Conservation (phyloP, 1,284 basidiomycete species). For the Apiotrichum domesticum region DNA sequence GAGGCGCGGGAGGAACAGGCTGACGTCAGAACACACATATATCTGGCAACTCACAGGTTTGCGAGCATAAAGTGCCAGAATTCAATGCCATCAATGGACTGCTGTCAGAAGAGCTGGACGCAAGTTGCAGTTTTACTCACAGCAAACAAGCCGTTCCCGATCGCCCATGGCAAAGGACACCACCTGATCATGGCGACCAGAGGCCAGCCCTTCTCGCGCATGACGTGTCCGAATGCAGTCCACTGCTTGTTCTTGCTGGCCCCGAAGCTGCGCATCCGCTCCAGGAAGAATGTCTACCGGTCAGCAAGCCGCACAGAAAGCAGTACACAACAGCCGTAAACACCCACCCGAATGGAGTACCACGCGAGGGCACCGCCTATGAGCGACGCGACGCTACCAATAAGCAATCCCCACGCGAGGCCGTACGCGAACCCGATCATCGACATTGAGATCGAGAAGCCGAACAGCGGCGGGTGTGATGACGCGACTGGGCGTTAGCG, state of each 20-base stretch:
- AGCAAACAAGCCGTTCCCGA: slow-evolving; percentile 46
- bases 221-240: slow-evolving; percentile 46
- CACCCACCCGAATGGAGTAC: slow-evolving; percentile 38
- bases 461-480: slow-evolving; percentile 46
- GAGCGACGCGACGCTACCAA: slow-evolving; percentile 34
- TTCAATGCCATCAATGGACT: slow-evolving; percentile 44
- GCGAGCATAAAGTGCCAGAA: slow-evolving; percentile 45
- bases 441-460: slow-evolving; percentile 41
- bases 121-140: too few relatives aligned
- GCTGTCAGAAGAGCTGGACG: neutral
- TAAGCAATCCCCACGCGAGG: slow-evolving; percentile 38
- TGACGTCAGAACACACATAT: slow-evolving; percentile 11
- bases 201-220: slow-evolving; percentile 41
- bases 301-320: too few relatives aligned
- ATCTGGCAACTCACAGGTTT: slow-evolving; percentile 27
- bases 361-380: slow-evolving; percentile 38
- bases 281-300: slow-evolving; percentile 41
- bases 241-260: slow-evolving; percentile 39
- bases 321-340: too few relatives aligned
- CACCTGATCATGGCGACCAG: slow-evolving; percentile 47
- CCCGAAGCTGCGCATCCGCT: slow-evolving; percentile 33
- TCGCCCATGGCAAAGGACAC: slow-evolving; percentile 45
- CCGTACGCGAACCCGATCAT: slow-evolving; percentile 46
- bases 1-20: slow-evolving; percentile 35
- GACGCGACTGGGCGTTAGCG: slow-evolving; percentile 28